These are phyloP conservation scores for Camelina neglecta DNA, from an alignment of 345 rosid species.

Conservation along the genomic window DNA sequence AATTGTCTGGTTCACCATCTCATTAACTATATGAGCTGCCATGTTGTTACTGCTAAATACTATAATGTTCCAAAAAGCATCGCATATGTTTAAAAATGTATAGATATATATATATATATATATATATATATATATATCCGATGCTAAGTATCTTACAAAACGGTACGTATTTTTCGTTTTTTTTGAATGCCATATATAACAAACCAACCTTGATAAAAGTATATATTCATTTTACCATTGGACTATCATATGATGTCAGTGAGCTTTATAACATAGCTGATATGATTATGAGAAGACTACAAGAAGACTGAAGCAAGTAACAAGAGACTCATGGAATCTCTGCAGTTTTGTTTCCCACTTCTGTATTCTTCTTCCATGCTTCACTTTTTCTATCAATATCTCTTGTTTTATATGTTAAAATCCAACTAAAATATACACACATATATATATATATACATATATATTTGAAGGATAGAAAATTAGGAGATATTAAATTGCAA, in stretches of 20 bases:
- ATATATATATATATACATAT: neutral
- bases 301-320: conserved; percentile 44
- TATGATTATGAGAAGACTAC: conserved; percentile 40
- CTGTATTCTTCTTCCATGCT: conserved; percentile 23
- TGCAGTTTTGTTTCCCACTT: conserved; percentile 46
- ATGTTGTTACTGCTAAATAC: too few species aligned
- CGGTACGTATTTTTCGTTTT: neutral
- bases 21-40: too few species aligned
- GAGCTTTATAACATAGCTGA: conserved; percentile 4
- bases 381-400: conserved; percentile 6
- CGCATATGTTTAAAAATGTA: too few species aligned
- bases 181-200: conserved; percentile 1
- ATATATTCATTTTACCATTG: neutral
- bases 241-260: conserved; percentile 32
- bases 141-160: too few species aligned
- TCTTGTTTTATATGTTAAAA: conserved; percentile 12
- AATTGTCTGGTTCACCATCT: too few species aligned
- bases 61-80: too few species aligned
- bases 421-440: neutral
- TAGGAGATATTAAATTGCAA: conserved; percentile 13
- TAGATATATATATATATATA: too few species aligned
- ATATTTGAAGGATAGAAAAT: conserved; percentile 7
- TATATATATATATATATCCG: too few species aligned
- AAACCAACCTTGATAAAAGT: neutral
- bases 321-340: conserved; percentile 36